Percentiles rank a stretch among this genome's conserved stretches.
These are phyloP conservation scores for Tylopilus felleus DNA, from an alignment of 768 basidiomycete genomes.

Conservation along the genomic window DNA sequence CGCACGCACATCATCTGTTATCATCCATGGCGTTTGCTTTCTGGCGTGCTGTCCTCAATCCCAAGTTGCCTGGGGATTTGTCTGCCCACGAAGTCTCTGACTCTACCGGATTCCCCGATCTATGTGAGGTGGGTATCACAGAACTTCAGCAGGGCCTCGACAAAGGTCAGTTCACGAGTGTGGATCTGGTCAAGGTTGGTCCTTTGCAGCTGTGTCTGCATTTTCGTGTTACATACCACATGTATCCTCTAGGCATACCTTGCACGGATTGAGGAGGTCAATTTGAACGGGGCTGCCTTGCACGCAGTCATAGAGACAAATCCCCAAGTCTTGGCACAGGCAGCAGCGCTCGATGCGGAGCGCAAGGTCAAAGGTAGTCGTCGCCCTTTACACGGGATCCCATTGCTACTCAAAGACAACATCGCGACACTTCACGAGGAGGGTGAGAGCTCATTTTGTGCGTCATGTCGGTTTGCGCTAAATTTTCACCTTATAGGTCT, in stretches of 20 bases:
- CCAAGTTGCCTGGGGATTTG: slow-evolving; percentile 13
- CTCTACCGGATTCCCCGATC: slow-evolving; percentile 43
- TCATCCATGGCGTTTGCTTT: neutral
- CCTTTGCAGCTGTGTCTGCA: neutral
- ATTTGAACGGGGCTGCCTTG: slow-evolving; percentile 52
- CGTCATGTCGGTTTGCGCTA: neutral
- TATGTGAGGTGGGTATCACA: slow-evolving; percentile 58
- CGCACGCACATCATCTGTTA: neutral
- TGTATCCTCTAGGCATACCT: slow-evolving; percentile 51
- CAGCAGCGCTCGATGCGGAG: slow-evolving; percentile 49
- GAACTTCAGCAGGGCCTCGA: slow-evolving; percentile 55
- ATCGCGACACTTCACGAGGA: slow-evolving; percentile 34
- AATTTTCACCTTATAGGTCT: slow-evolving; percentile 24
- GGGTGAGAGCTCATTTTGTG: slow-evolving; percentile 12
- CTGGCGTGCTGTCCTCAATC: neutral
- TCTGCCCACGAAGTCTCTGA: neutral
- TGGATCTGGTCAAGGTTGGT: slow-evolving; percentile 58
- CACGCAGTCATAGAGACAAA: slow-evolving; percentile 63
- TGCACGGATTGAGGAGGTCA: slow-evolving; percentile 64
- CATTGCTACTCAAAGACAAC: slow-evolving; percentile 53
- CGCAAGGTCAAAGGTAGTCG: slow-evolving; percentile 43
- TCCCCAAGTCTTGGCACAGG: slow-evolving; percentile 50
- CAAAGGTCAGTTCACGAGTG: slow-evolving; percentile 52
- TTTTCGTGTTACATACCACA: neutral
- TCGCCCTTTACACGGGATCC: slow-evolving; percentile 54